A percentile compares a stretch with the other conserved stretches of the same genome.
These are phyloP conservation scores for Digitaria exilis DNA, from an alignment of 202 grass and related monocot genomes.

Conservation along the genomic window DNA sequence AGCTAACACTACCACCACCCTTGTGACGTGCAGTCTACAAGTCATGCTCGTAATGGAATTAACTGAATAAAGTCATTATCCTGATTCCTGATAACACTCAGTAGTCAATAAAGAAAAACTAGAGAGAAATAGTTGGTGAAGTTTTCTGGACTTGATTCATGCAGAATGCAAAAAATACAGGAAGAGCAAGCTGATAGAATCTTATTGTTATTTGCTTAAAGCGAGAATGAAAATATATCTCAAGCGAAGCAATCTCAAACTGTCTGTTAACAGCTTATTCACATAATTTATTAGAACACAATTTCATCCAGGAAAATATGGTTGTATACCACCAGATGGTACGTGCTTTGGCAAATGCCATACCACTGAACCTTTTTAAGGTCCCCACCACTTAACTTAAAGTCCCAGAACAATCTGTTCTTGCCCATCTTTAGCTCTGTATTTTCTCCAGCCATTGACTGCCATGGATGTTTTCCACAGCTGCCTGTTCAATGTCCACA, in stretches of 20 bases:
- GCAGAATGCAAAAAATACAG: background rate
- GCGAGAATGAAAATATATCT: background rate
- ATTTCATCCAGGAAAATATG: background rate
- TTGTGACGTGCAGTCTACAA: background rate
- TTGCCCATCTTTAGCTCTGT: background rate
- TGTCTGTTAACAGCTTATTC: background rate
- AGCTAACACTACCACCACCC: background rate
- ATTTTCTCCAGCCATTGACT: background rate
- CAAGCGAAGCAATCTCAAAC: background rate
- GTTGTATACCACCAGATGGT: background rate
- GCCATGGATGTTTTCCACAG: background rate
- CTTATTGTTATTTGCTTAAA: background rate
- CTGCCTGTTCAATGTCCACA: no score
- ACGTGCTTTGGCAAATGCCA: background rate
- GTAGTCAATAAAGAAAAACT: background rate
- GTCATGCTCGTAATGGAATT: background rate
- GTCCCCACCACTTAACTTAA: background rate
- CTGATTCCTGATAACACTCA: background rate
- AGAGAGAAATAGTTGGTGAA: background rate
- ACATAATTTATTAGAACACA: background rate
- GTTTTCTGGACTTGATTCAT: background rate
- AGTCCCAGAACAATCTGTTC: background rate
- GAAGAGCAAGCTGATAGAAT: background rate
- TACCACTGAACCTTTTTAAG: background rate
- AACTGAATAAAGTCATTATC: constrained; percentile 1